Conservation (phyloP, 208 protist genomes). For the Wallacemonas rigidus region DNA sequence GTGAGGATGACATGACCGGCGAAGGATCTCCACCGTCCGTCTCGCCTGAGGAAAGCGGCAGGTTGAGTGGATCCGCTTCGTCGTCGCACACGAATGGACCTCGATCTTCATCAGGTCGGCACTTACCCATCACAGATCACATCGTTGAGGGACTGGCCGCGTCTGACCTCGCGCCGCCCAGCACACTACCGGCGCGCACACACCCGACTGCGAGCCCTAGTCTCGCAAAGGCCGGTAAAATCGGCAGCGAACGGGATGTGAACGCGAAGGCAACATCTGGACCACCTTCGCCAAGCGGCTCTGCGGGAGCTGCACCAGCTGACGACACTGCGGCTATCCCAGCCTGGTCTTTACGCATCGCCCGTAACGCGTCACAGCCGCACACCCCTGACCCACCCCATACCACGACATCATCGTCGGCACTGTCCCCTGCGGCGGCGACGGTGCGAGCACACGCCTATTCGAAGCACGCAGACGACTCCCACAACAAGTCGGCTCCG, state of each 20-base stretch:
- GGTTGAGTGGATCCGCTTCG: too few relatives aligned
- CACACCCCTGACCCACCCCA: not conserved
- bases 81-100: not conserved
- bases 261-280: not conserved
- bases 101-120: not conserved
- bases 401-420: not conserved
- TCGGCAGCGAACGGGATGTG: not conserved
- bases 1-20: not conserved
- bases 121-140: conserved; percentile 17
- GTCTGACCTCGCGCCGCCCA: not conserved
- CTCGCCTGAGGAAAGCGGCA: not conserved
- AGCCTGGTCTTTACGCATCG: conserved; percentile 13
- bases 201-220: not conserved
- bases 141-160: conserved; percentile 2
- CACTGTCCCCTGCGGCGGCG: not conserved
- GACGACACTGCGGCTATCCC: not conserved
- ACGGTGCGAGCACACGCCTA: too few relatives aligned
- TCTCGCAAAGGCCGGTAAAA: not conserved
- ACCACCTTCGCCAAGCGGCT: not conserved
- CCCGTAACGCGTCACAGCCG: conserved; percentile 10
- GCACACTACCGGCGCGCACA: conserved; percentile 10
- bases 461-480: not conserved
- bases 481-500: not conserved
- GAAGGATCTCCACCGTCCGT: not conserved
- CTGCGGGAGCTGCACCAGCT: not conserved